Conservation (phyloP, 805 yeast genomes). For the Diddensiella santjacobensis region DNA sequence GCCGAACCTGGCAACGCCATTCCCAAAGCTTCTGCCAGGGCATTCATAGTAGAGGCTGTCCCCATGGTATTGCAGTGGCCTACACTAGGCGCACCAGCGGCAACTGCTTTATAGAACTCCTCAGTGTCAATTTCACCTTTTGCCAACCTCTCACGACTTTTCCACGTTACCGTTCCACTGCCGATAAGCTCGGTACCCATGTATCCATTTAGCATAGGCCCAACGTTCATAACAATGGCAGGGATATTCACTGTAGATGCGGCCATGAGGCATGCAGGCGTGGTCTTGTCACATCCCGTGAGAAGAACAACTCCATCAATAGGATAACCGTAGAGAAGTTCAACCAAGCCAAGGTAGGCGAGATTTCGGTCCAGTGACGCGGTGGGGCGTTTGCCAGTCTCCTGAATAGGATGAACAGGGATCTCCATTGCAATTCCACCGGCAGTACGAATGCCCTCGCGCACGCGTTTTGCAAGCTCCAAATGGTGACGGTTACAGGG, state of each 20-base stretch:
- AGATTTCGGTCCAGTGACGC: conserved; percentile 27
- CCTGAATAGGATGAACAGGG: conserved; percentile 29
- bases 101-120: conserved; percentile 25
- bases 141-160: conserved; percentile 22
- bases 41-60: conserved; percentile 94
- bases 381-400: conserved; percentile 27
- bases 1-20: conserved; percentile 85
- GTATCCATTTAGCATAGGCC: conserved; percentile 34
- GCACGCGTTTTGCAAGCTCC: conserved; percentile 23
- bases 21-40: conserved; percentile 90
- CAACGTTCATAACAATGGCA: conserved; percentile 51
- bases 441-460: conserved; percentile 26
- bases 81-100: conserved; percentile 61
- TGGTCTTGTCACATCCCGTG: conserved; percentile 46
- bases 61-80: conserved; percentile 99
- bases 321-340: conserved; percentile 26
- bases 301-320: conserved; percentile 27
- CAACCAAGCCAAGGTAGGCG: conserved; percentile 25
- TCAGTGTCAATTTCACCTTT: conserved; percentile 24
- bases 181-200: conserved; percentile 22
- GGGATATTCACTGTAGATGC: conserved; percentile 53
- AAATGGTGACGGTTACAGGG: conserved; percentile 29
- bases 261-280: conserved; percentile 54
- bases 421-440: conserved; percentile 28
- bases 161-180: conserved; percentile 30